Evolutionary conservation across 1,139 yeast species (phyloP).

Genomic region (Taphrina sp.): DNA sequence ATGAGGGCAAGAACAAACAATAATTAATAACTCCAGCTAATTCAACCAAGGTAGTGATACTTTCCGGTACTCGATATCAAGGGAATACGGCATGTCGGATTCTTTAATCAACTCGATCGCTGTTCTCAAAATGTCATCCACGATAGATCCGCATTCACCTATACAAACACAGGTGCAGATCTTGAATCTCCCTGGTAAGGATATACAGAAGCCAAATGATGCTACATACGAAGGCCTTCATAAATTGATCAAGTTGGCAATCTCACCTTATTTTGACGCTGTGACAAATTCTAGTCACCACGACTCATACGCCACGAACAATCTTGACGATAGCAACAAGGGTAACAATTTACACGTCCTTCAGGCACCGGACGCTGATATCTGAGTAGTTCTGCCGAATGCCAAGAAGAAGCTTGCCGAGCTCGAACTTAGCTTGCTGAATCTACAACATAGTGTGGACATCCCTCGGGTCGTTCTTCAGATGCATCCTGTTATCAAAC

Average conservation of each 20-base stretch:
- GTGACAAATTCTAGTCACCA: slow-evolving; percentile 38
- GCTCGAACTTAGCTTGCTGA: slow-evolving; percentile 63
- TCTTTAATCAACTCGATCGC: slow-evolving; percentile 29
- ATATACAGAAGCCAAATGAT: slow-evolving; percentile 30
- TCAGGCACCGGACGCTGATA: background rate
- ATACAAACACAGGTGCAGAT: slow-evolving; percentile 31
- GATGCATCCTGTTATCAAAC: slow-evolving; percentile 56
- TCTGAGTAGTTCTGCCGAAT: slow-evolving; percentile 28
- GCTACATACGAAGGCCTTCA: slow-evolving; percentile 57
- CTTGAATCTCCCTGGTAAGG: slow-evolving; percentile 28
- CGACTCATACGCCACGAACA: background rate
- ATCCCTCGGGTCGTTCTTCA: slow-evolving; percentile 61
- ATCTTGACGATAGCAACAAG: slow-evolving; percentile 1
- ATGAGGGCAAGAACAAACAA: no score
- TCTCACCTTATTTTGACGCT: slow-evolving; percentile 56
- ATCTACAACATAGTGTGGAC: slow-evolving; percentile 65
- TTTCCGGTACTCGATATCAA: slow-evolving; percentile 2
- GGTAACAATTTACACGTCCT: background rate
- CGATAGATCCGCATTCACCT: slow-evolving; percentile 5
- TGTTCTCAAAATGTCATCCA: slow-evolving; percentile 21
- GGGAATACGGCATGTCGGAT: slow-evolving; percentile 4
- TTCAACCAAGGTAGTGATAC: slow-evolving; percentile 28
- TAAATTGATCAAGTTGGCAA: slow-evolving; percentile 56
- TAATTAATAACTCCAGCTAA: slow-evolving; percentile 8
- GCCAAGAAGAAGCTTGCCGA: slow-evolving; percentile 69